Conservation (phyloP, 768 basidiomycete genomes). For the Coprinopsis cinerea region DNA sequence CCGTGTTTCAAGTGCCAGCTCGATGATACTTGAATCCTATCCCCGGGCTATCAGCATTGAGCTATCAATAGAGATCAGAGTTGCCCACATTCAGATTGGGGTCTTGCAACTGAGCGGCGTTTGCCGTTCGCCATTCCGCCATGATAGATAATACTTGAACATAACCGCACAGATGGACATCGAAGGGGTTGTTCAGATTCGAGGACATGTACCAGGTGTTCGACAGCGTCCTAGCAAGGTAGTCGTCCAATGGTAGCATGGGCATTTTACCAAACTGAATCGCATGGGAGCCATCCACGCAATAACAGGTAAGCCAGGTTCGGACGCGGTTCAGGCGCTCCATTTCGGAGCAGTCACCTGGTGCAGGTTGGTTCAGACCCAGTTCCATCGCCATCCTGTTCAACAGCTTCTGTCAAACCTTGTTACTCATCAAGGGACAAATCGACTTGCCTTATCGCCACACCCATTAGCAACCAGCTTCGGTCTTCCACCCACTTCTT, state of each 20-base stretch:
- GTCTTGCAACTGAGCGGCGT: conserved; percentile 8
- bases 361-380: conserved; percentile 53
- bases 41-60: conserved; percentile 18
- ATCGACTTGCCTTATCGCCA: conserved; percentile 52
- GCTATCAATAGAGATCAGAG: not conserved
- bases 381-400: conserved; percentile 69
- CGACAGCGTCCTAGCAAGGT: conserved; percentile 47
- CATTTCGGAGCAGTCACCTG: conserved; percentile 45
- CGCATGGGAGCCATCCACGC: conserved; percentile 70
- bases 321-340: conserved; percentile 67
- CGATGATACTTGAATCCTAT: conserved; percentile 26
- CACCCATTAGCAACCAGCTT: conserved; percentile 67
- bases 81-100: not conserved
- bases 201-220: conserved; percentile 44
- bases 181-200: conserved; percentile 31
- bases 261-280: conserved; percentile 72
- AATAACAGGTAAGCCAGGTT: conserved; percentile 73
- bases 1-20: conserved; percentile 32
- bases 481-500: conserved; percentile 66
- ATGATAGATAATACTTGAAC: conserved; percentile 47
- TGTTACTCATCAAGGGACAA: not conserved
- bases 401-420: not conserved
- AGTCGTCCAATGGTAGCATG: conserved; percentile 59
- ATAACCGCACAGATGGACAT: conserved; percentile 46
- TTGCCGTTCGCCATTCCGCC: conserved; percentile 35